Evolutionary conservation across 2,329 filamentous ascomycete genomes (phyloP), one percentile per base, ranked within the genome.

Genomic region (Epichloe uncinata): DNA sequence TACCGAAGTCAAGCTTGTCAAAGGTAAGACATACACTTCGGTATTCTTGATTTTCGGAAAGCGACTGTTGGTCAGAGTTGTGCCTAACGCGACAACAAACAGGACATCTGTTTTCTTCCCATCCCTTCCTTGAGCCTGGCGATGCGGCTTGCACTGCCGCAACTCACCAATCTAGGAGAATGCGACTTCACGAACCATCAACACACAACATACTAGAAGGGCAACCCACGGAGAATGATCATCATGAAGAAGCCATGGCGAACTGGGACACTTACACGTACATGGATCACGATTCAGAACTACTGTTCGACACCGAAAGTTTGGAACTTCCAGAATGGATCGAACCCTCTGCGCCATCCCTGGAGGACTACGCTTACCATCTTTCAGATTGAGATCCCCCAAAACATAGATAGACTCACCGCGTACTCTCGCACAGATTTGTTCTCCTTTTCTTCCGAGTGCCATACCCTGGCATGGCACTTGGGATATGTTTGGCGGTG

Each of bases 51-150:
- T 11, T 33, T 41, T 26, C 30, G 22, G n/a, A 46, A 42, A 26
- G 8, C 26, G 26, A 26, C n/a, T 5, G 6, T 43, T 37, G 40
- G 33, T 47, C 30, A 7, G 20, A 42, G 34, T 15, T 35, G 30
- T 45, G 40, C 35, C 51, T 52, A 42, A 50, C 42, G 26, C 16
- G 43, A 34, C 9, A 12, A 7, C 41, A 26, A 45, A 38, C 34
- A 50, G 48, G 51, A n/a, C 45, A 50, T 42, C 30, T 53, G 36
- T 53, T 53, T 45, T 50, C 50, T 26, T 47, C 49, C 15, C 49
- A 47, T 18, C 18, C 50, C 20, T 50, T 40, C 13, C 16, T 46
- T 47, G 48, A 53, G 33, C 42, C 46, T 34, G 49, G 13, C n/a
- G 52, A 51, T n/a, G 30, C 18, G 15, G n/a, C 45, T 42, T 51